Conservation (phyloP, 352 stramenopile species). For the Globisporangium camurandrum region DNA sequence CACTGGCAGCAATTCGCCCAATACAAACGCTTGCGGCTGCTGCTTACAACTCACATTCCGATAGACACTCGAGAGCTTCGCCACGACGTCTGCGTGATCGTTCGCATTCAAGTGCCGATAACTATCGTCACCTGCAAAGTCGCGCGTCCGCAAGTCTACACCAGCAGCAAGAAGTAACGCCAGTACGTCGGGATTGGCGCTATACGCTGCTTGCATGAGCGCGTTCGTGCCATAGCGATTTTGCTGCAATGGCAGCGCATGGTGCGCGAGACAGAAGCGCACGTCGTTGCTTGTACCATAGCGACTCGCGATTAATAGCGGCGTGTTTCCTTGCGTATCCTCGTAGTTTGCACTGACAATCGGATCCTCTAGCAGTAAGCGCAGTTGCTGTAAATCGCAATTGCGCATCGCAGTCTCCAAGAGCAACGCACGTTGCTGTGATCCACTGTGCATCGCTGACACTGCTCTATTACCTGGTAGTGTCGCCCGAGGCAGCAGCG, state of each 20-base stretch:
- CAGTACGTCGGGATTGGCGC: conserved; percentile 28
- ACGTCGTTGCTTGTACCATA: conserved; percentile 26
- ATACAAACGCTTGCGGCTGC: conserved; percentile 5
- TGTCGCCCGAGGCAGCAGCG: no score
- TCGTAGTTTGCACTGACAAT: conserved; percentile 49
- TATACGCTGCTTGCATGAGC: conserved; percentile 40
- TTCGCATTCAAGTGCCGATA: conserved; percentile 32
- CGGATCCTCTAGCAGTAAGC: conserved; percentile 22
- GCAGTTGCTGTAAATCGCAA: conserved; percentile 21
- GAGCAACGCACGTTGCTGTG: conserved; percentile 12
- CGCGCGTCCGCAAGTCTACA: conserved; percentile 25
- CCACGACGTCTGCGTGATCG: conserved; percentile 37
- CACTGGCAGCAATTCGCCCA: conserved; percentile 3
- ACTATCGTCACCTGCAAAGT: conserved; percentile 35
- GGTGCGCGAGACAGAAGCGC: conserved; percentile 22
- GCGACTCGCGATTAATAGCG: conserved; percentile 27
- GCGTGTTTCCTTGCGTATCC: conserved; percentile 25
- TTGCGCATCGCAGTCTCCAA: conserved; percentile 33
- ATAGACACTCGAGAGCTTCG: conserved; percentile 17
- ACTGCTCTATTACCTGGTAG: conserved; percentile 2
- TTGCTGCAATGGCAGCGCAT: conserved; percentile 34
- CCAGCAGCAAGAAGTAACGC: conserved; percentile 28
- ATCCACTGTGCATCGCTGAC: conserved; percentile 3
- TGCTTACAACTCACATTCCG: background rate
- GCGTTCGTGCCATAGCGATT: conserved; percentile 37